phyloP scores from a whole-genome alignment of 345 rosid genomes.

The Erysimum cheiranthoides region DNA sequence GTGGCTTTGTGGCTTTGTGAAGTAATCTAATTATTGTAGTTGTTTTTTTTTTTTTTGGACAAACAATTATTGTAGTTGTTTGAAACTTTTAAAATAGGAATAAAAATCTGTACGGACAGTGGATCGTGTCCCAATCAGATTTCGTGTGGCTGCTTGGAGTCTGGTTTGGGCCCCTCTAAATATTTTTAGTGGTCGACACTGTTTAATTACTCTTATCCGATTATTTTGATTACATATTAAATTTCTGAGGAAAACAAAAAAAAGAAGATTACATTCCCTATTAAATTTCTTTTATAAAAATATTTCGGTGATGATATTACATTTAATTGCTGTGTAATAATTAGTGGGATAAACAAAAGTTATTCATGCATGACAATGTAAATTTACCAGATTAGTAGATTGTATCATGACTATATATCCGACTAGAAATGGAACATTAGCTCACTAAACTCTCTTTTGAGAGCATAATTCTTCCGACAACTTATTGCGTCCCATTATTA shows the following conservation, averaged over 20 bases:
- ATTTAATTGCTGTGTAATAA: background rate
- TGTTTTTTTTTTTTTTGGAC: too few species aligned
- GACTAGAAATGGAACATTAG: too few species aligned
- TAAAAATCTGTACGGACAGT: too few species aligned
- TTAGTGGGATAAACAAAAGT: background rate
- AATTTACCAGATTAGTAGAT: too few species aligned
- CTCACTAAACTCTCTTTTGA: too few species aligned
- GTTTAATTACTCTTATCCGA: constrained; percentile 20
- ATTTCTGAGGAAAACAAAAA: too few species aligned
- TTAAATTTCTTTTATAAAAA: background rate
- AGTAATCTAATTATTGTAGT: too few species aligned
- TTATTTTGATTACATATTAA: background rate
- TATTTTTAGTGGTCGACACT: constrained; percentile 34
- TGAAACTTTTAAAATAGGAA: too few species aligned
- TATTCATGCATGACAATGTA: background rate
- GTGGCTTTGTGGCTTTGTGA: too few species aligned
- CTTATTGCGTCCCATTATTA: background rate
- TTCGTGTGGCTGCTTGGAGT: constrained; percentile 16
- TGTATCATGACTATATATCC: too few species aligned
- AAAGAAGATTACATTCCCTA: too few species aligned
- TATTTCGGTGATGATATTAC: background rate
- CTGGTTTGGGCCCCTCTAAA: constrained; percentile 21
- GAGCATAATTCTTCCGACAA: background rate
- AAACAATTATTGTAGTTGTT: too few species aligned
- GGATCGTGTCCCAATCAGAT: constrained; percentile 35